Evolutionary conservation across 306 rosid genomes (phyloP), one percentile per base, ranked within the genome.

Genomic region (Quercus cerris): DNA sequence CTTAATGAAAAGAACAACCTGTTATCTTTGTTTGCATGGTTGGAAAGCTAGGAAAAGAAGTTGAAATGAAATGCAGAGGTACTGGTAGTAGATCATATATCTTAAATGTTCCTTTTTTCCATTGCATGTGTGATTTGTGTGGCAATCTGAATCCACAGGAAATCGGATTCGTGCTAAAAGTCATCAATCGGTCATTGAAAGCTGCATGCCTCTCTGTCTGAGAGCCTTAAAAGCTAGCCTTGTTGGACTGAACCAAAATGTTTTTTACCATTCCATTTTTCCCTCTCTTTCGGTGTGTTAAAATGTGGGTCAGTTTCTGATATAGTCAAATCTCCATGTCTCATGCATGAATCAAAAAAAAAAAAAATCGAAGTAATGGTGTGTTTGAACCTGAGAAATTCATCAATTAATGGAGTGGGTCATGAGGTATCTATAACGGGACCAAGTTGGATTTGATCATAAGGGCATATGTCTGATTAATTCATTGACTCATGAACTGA

Each of bases 201-300:
- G 89, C 86, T 82, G 77, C 89, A 77, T 76, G 75, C 73, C 80
- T 78, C 69, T 85, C 56, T 84, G 88, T 83, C 91, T 64, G 22
- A 63, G 38, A 72, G 54, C 58, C 72, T 51, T 75, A 57, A 87
- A 84, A 49, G 54, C 54, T 41, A 49, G 17, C 17, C 12, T 49
- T 49, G 17, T 49, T 49, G 54, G 54, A 49, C 54, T 49, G 54
- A 49, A 49, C 86, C 81, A 28, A 33, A 31, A 64, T 73, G 19
- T 6, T 90, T 82, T 76, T 78, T 78, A 77, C 88, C 85, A 27
- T 75, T 71, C 31, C 75, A 51, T 7, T 67, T 27, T 41, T 49
- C 61, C 52, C 66, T 58, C 44, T 79, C 78, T 62, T 25, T 49
- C 5, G 38, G 19, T 20, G 25, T 22, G 13, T 12, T 63, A 19